Conservation (phyloP, 805 yeast species). For the Lipomyces lipofer region DNA sequence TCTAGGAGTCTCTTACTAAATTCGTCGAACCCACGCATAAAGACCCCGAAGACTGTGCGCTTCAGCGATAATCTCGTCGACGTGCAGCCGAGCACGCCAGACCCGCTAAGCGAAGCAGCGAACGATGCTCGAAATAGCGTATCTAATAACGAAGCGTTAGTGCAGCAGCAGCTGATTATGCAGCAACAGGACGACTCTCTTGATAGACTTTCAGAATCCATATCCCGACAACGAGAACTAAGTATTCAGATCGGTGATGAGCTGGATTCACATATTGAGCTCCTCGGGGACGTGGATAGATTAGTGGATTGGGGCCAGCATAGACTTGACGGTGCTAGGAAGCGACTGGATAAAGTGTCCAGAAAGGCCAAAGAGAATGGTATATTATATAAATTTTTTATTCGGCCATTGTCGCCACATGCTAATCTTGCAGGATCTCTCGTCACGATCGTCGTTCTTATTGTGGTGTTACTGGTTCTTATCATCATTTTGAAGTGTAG, state of each 20-base stretch:
- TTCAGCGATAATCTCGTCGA: constrained; percentile 38
- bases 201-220: constrained; percentile 40
- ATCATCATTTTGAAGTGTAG: constrained; percentile 37
- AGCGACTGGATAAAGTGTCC: constrained; percentile 41
- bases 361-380: constrained; percentile 41
- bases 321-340: constrained; percentile 40
- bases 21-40: constrained; percentile 5
- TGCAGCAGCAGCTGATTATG: constrained; percentile 38
- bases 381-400: background rate
- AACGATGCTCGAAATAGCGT: constrained; percentile 25
- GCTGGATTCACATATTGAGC: constrained; percentile 41
- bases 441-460: constrained; percentile 40
- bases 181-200: constrained; percentile 44
- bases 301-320: constrained; percentile 41
- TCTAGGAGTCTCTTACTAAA: constrained; percentile 6
- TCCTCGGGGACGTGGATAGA: constrained; percentile 43
- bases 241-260: constrained; percentile 44
- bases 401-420: background rate
- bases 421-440: constrained; percentile 35
- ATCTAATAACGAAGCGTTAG: constrained; percentile 23
- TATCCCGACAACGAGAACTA: constrained; percentile 43
- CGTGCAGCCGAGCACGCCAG: constrained; percentile 24
- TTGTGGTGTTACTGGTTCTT: constrained; percentile 40
- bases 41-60: constrained; percentile 33
- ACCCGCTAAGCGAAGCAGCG: constrained; percentile 25